Evolutionary conservation across 257 asterid genomes (phyloP), one percentile per base, ranked within the genome.

Genomic region (Solanum corneliomulleri): DNA sequence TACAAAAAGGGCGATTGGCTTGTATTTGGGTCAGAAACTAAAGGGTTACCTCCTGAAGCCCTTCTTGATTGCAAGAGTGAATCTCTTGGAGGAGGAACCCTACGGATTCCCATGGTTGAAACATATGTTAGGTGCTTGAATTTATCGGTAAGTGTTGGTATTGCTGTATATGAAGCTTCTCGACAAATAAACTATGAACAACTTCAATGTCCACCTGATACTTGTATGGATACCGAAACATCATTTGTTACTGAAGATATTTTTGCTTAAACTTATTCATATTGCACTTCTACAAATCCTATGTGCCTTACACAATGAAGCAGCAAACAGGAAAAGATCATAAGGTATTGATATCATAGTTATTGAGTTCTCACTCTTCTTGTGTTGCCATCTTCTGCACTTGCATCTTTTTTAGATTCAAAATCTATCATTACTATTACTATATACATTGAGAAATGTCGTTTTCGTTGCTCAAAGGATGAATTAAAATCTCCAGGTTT

Each of bases 101-200:
- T 95, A 44, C 90, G 92, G 60, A 97, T 97, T 66, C 99, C 99
- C 31, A 97, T 97, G 99, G 92, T 93, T 5, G 99, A 97, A 88
- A 95, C 99, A 45, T 95, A 97, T 49, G 99, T 97, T 42, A 94
- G 99, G 88, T 97, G 99, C 91, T 94, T 96, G 87, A 97, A 97
- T 89, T 90, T 97, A 76, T 96, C 99, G 0, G 99, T 95, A 39
- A 97, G 99, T 74, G 99, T 93, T 71, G 99, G 98, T 76, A 93
- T 95, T 76, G 99, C 98, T 85, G 82, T 97, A 6, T 96, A 95
- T 81, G 99, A 97, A 92, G 99, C 98, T 86, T 94, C 94, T 58
- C 94, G 99, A 90, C 99, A 97, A 85, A 93, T 94, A 89, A 88
- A 95, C 91, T 97, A 95, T 44, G 99, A 95, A 89, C 98, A 95